These are phyloP conservation scores for Aureobasidium sp. DNA, from an alignment of 2,329 filamentous ascomycete species.

Conservation along the genomic window DNA sequence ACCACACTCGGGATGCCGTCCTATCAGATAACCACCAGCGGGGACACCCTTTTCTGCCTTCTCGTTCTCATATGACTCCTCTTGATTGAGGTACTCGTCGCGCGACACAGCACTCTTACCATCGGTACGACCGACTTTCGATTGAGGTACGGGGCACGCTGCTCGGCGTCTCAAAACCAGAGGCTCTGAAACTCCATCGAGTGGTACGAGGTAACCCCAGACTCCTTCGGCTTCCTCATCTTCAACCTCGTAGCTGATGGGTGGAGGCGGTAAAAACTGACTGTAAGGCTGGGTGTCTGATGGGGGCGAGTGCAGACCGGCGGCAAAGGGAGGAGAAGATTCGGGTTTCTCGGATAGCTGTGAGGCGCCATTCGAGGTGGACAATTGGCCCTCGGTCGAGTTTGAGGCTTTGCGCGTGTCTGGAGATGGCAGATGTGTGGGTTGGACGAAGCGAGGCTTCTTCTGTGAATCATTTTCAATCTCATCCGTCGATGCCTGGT, in stretches of 20 bases:
- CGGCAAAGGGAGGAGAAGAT: slow-evolving; percentile 24
- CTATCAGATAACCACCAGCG: slow-evolving; percentile 82
- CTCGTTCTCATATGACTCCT: slow-evolving; percentile 54
- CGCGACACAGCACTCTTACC: slow-evolving; percentile 42
- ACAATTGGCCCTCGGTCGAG: slow-evolving; percentile 62
- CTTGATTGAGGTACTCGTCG: slow-evolving; percentile 51
- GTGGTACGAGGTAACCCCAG: slow-evolving; percentile 89
- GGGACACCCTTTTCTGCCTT: slow-evolving; percentile 48
- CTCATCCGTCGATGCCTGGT: slow-evolving; percentile 56
- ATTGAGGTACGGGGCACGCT: slow-evolving; percentile 55
- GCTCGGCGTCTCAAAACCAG: slow-evolving; percentile 70
- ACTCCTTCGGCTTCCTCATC: slow-evolving; percentile 81
- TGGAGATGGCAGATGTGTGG: slow-evolving; percentile 71
- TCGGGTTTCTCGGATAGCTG: slow-evolving; percentile 49
- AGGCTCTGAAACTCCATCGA: slow-evolving; percentile 50
- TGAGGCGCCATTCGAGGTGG: slow-evolving; percentile 60
- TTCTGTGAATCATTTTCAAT: slow-evolving; percentile 56
- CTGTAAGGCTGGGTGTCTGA: slow-evolving; percentile 73
- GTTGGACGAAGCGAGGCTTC: slow-evolving; percentile 66
- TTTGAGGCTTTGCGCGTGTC: slow-evolving; percentile 63
- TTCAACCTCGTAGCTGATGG: slow-evolving; percentile 69
- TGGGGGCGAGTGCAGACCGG: slow-evolving; percentile 55
- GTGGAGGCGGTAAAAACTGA: slow-evolving; percentile 70
- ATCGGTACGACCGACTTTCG: slow-evolving; percentile 30
- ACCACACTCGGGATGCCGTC: slow-evolving; percentile 91